Evolutionary conservation across 73 alveolate genomes (phyloP).

Genomic region (Tetrahymena malaccensis): DNA sequence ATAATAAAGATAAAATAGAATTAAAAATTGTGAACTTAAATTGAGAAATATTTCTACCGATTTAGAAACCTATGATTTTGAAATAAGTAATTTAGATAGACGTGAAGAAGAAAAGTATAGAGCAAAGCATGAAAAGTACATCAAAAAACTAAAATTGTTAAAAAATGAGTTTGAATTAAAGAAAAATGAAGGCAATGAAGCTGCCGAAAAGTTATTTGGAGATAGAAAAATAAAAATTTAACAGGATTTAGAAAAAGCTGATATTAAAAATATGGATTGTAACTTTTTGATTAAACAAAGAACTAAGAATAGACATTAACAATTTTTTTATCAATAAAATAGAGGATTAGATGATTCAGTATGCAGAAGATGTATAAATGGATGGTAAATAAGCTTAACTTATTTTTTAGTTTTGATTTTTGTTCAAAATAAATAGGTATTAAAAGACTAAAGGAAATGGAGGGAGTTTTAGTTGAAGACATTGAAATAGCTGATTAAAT

Average conservation of each 20-base stretch:
- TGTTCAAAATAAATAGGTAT: background rate
- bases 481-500: slow-evolving; percentile 22
- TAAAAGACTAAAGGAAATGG: background rate
- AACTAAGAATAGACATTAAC: background rate
- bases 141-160: background rate
- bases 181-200: slow-evolving; percentile 13
- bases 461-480: background rate
- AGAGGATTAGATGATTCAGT: background rate
- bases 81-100: slow-evolving; percentile 27
- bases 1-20: background rate
- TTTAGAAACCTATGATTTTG: slow-evolving; percentile 22
- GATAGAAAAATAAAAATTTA: background rate
- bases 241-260: background rate
- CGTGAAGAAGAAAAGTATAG: background rate
- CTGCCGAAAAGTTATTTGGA: slow-evolving; percentile 15
- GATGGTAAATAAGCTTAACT: background rate
- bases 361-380: background rate
- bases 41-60: slow-evolving; percentile 7
- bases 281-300: background rate
- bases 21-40: slow-evolving; percentile 7
- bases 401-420: background rate
- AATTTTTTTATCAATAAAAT: background rate
- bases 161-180: slow-evolving; percentile 24
- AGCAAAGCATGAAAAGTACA: background rate
- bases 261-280: background rate